Base-by-base conservation (phyloP, 805 yeast genomes). In the Candida cerambycidarum region DNA sequence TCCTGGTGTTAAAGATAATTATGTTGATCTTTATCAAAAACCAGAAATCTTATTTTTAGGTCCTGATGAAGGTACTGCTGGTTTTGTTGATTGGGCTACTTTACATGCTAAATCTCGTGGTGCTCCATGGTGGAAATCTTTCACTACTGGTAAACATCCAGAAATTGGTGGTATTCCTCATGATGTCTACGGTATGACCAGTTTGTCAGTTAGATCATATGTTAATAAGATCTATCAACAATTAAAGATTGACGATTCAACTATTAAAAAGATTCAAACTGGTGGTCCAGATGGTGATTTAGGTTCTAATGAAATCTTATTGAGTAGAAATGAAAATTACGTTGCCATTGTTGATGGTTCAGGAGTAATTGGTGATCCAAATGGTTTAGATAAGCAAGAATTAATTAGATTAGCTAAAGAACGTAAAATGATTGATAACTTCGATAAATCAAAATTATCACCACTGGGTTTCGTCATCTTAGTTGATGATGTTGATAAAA, bases 271-370 rank as follows among this genome's bases (percentile, higher is more conserved):
- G 68, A 73, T 93, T 58, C 99, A 92, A 72, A 93, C 97, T 42
- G 99, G 98, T 68, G 99, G 99, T 35, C 98, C 98, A 51, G 97
- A 93, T 65, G 99, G 99, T 59, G 99, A 92, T 67, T 75, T 92
- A 53, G 99, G 99, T 23, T 86, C 96, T 18, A 93, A 92, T 63
- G 99, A 92, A 70, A 93, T 92, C 56, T 73, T 88, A 53, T 76
- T 92, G 46, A 89, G 97, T 1, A 74, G 83, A 40, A 79, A 82
- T 46, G 99, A 92, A 69, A 75, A 70, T 37, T 93, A 93, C 60
- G 84, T 89, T 52, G 96, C 88, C 41, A 66, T 92, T 38, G 93
- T 92, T 38, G 99, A 92, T 65, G 99, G 99, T 16, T 85, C 95
- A 4, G 99, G 99, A 63, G 97, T 89, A 14, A 67, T 93, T 42